phyloP scores from a whole-genome alignment of 2,329 filamentous ascomycete species.

The Capronia epimyces region DNA sequence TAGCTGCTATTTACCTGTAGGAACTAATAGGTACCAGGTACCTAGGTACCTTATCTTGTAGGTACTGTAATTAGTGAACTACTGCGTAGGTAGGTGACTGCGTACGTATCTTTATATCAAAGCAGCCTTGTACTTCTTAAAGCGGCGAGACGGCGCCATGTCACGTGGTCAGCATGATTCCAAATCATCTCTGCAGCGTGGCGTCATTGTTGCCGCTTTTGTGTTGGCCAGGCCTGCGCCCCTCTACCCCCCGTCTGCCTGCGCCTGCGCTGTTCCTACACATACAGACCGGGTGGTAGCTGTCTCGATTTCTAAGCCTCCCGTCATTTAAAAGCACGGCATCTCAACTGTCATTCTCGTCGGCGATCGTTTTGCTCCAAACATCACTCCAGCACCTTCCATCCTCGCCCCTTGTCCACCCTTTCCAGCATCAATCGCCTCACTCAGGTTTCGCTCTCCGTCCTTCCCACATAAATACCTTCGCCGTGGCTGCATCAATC shows the following conservation, averaged over 20 bases:
- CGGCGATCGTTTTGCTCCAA: neutral
- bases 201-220: neutral
- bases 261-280: constrained; percentile 1
- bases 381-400: neutral
- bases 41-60: no score
- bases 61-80: no score
- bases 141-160: no score
- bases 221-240: neutral
- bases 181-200: neutral
- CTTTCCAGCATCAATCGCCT: neutral
- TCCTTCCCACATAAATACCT: constrained; percentile 26
- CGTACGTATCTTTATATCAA: no score
- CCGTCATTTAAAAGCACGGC: neutral
- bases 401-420: constrained; percentile 20
- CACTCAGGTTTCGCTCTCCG: neutral
- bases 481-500: constrained; percentile 30
- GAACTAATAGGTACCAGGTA: no score
- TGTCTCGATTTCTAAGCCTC: constrained; percentile 15
- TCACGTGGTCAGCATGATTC: neutral
- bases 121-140: neutral
- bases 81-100: no score
- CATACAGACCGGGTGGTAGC: neutral
- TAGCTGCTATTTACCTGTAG: no score
- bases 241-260: neutral
- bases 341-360: constrained; percentile 7